A percentile compares a stretch with the other conserved stretches of the same genome.
Evolutionary conservation across 2,329 filamentous ascomycete species (phyloP).

Genomic region (Exophiala mesophila): DNA sequence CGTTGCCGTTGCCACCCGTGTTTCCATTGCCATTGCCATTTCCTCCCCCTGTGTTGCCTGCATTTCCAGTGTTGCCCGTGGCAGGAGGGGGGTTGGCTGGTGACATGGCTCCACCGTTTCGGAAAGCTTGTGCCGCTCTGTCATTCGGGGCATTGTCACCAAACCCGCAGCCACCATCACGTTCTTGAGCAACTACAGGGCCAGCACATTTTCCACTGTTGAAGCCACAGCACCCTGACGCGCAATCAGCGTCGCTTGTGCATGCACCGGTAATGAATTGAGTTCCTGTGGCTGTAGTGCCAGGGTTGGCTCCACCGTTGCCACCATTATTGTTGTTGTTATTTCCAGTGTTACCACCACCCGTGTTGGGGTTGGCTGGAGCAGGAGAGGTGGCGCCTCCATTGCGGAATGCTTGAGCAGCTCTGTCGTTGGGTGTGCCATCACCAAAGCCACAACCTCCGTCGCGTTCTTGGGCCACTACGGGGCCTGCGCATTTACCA

Average conservation of each 20-base stretch:
- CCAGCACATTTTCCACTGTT: conserved; percentile 33
- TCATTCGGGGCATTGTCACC: conserved; percentile 26
- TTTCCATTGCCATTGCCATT: conserved; percentile 1
- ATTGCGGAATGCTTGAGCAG: conserved; percentile 21
- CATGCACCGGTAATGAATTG: conserved; percentile 31
- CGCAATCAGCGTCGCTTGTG: conserved; percentile 27
- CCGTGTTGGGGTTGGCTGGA: neutral
- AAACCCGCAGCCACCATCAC: conserved; percentile 29
- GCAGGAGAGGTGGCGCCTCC: conserved; percentile 11
- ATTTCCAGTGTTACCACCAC: neutral
- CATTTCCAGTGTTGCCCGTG: neutral
- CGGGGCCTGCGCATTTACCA: conserved; percentile 26
- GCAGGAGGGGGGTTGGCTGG: conserved; percentile 4
- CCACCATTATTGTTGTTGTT: neutral
- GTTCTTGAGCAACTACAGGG: conserved; percentile 18
- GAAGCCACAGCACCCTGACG: conserved; percentile 35
- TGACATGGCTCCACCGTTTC: conserved; percentile 9
- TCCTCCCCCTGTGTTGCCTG: conserved; percentile 1
- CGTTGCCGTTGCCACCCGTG: neutral
- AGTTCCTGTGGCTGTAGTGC: conserved; percentile 19
- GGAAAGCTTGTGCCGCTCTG: conserved; percentile 23
- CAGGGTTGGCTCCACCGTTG: neutral
- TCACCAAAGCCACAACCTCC: conserved; percentile 28
- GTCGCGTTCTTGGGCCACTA: conserved; percentile 26
- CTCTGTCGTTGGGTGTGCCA: conserved; percentile 24